Base-by-base conservation (phyloP, 768 basidiomycete genomes). In the Lactifluus rugatus region DNA sequence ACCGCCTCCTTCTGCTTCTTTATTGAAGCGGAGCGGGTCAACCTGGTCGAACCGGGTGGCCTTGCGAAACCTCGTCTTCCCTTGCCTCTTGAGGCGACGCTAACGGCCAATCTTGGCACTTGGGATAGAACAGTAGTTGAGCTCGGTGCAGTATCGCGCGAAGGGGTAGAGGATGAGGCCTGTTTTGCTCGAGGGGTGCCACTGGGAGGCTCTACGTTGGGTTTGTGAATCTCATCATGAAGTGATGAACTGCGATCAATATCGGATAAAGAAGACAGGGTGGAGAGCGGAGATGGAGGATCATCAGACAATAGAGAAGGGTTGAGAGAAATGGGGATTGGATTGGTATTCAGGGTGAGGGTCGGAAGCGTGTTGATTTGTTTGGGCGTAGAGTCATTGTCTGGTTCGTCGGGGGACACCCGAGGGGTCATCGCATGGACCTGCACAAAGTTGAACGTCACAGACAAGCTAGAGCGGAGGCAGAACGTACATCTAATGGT, bases 21-120 rank as follows among this genome's bases (percentile, higher is more conserved):
- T 19, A 44, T 45, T 19, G 61, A 49, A 50, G 61, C 31, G 11
- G 61, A 62, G 32, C 61, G 61, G 8, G 61, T 62, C 34, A 48
- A 23, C 56, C 51, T 59, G 17, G 32, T 46, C 2, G 57, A 42
- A 48, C 57, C 16, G 2, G 39, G 36, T 7, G 39, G 32, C 19
- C 16, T n/a, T 32, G 37, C 21, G 16, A 47, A 26, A 11, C 48
- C 59, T 13, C 54, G 44, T 41, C 48, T 45, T 19, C 28, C 54
- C n/a, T 14, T 51, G 28, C 36, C 42, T 14, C 37, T 31, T 39
- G 59, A 25, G 9, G 16, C 10, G 45, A 41, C 9, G 32, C 48
- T 39, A n/a, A 26, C 5, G 19, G 26, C n/a, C 14, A 26, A 19
- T 42, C 49, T 47, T 19, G 54, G 10, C 17, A 19, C 59, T 41